Evolutionary conservation across 148 eudicot species (phyloP).

Genomic region (Vaccinium darrowii): DNA sequence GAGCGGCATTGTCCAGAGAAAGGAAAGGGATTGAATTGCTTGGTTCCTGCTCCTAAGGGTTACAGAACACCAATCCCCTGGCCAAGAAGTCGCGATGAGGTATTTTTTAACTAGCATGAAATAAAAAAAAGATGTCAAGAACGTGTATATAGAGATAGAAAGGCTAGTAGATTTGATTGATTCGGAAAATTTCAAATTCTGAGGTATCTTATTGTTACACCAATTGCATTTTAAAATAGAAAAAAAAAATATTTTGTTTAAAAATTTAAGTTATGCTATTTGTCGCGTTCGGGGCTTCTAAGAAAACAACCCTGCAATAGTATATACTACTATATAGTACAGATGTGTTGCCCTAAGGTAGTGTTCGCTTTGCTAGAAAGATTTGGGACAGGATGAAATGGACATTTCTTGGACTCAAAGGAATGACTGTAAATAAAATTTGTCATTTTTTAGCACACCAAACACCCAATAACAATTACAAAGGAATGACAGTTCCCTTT

Average conservation of each 20-base stretch:
- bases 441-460: too few relatives aligned
- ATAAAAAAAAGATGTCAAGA: too few relatives aligned
- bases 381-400: not conserved
- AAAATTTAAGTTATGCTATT: too few relatives aligned
- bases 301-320: too few relatives aligned
- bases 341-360: not conserved
- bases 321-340: too few relatives aligned
- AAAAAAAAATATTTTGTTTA: too few relatives aligned
- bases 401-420: not conserved
- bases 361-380: not conserved
- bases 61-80: conserved; percentile 74
- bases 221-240: too few relatives aligned
- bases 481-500: not conserved
- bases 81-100: conserved; percentile 94
- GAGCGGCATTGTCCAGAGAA: conserved; percentile 92
- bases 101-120: conserved; percentile 9
- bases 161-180: too few relatives aligned
- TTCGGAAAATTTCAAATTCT: too few relatives aligned
- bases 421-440: not conserved
- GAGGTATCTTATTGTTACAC: too few relatives aligned
- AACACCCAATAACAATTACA: not conserved
- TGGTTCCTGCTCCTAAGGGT: conserved; percentile 73
- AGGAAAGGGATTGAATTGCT: conserved; percentile 62
- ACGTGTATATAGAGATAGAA: too few relatives aligned
- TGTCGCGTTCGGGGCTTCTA: too few relatives aligned